phyloP scores from a whole-genome alignment of 805 yeast genomes.

The Jamesozyma hellenica region DNA sequence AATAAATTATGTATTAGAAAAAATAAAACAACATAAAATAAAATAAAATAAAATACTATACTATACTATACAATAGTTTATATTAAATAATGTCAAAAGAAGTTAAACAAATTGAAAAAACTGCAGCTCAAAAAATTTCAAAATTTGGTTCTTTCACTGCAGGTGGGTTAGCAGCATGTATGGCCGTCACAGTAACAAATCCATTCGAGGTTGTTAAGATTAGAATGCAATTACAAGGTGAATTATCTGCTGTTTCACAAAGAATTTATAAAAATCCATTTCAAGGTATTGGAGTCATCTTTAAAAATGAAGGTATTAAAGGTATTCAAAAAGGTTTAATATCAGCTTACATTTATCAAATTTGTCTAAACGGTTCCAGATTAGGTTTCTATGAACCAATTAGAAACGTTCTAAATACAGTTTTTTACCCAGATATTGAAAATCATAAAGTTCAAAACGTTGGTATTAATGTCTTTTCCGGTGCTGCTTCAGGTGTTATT shows the following conservation, averaged over 20 bases:
- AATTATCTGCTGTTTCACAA: constrained; percentile 46
- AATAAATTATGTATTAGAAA: too few relatives aligned
- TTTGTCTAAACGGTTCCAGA: constrained; percentile 88
- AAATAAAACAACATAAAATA: background rate
- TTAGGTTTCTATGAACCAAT: constrained; percentile 90
- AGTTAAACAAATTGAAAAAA: constrained; percentile 19
- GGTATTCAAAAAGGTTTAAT: constrained; percentile 85
- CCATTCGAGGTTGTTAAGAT: constrained; percentile 94
- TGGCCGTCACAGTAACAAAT: constrained; percentile 93
- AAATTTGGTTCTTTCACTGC: constrained; percentile 76
- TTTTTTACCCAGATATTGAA: constrained; percentile 43
- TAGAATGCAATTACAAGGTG: constrained; percentile 95
- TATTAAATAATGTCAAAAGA: constrained; percentile 1
- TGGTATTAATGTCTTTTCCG: constrained; percentile 63
- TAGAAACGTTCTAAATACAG: constrained; percentile 47
- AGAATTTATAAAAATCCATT: constrained; percentile 70
- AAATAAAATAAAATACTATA: background rate
- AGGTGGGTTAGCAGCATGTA: constrained; percentile 92
- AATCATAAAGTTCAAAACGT: constrained; percentile 40
- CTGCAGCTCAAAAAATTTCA: constrained; percentile 50
- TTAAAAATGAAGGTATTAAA: constrained; percentile 69
- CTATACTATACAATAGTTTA: background rate
- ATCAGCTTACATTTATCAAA: constrained; percentile 84
- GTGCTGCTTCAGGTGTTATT: constrained; percentile 74
- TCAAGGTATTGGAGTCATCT: constrained; percentile 70